Base-by-base conservation (phyloP, 345 rosid species). In the Microcos paniculata region DNA sequence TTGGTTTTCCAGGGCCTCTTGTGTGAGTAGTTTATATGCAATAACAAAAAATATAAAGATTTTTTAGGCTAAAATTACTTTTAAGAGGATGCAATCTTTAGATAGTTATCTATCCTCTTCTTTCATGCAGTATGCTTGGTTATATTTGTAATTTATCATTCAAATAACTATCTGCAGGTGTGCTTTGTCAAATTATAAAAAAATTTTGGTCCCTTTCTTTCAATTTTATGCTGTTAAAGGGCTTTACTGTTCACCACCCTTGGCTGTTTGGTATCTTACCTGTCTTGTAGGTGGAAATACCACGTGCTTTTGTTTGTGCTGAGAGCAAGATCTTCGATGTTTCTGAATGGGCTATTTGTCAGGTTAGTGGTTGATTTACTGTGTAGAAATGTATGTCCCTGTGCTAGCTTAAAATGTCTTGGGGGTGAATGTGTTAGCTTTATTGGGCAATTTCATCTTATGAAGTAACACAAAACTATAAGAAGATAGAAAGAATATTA, bases 291-390 rank as follows among this genome's bases (percentile, higher is more conserved):
- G 87, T 90, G 83, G 99, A 96, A 83, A 94, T 96, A 76, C 99
- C 99, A 0, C 92, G 95, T 16, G 99, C 98, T 68, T 96, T 94
- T 91, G 99, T 96, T 71, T 96, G 99, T 72, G 99, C 97, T 3
- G 99, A 96, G 84, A 92, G 97, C 91, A 96, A 93, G 84, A 85
- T 94, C 83, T 96, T 93, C 90, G 99, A 96, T 79, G 99, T 91
- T 51, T 96, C 99, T 72, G 99, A 96, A 78, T 96, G 98, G 99
- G 98, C 98, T 65, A 94, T 91, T 76, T 96, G 99, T 82, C 99
- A 96, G 98, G 99, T 93, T 14, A 46, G 96, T 75, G 62, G 35
- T 67, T 70, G 68, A 6, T 76, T 66, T 18, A 35, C 6, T 19
- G 26, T 69, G 21, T 43, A 11, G 3, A 19, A 26, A 18, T 69